phyloP scores from a whole-genome alignment of 305 asterid species.

The Fraxinus velutina region DNA sequence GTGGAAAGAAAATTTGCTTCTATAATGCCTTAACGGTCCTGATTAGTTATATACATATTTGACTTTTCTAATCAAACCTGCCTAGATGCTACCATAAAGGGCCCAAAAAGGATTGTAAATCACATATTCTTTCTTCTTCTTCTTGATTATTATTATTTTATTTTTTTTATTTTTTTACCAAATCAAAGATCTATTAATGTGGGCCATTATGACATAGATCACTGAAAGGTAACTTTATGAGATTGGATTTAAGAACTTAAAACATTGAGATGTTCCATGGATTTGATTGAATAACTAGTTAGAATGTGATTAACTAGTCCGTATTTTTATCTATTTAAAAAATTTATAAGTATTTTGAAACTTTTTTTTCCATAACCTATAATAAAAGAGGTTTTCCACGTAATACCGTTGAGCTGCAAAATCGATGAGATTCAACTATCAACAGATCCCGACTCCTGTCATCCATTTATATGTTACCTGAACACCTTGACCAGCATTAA shows the following conservation, averaged over 20 bases:
- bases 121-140: not conserved
- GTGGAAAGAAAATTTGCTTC: not conserved
- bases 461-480: not conserved
- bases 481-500: not conserved
- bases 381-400: not conserved
- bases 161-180: not conserved
- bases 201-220: not conserved
- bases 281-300: not conserved
- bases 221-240: not conserved
- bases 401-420: no score
- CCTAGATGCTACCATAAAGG: not conserved
- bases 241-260: not conserved
- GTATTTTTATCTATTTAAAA: no score
- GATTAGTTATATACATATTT: not conserved
- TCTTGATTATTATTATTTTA: no score
- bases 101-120: not conserved
- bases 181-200: not conserved
- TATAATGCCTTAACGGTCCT: not conserved
- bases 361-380: no score
- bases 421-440: not conserved
- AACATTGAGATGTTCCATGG: not conserved
- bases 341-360: not conserved
- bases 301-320: not conserved
- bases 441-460: not conserved
- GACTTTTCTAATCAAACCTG: not conserved